A percentile compares a stretch with the other conserved stretches of the same genome.
These are phyloP conservation scores for Spergularia bocconei DNA, from an alignment of 148 eudicot genomes.

Conservation along the genomic window DNA sequence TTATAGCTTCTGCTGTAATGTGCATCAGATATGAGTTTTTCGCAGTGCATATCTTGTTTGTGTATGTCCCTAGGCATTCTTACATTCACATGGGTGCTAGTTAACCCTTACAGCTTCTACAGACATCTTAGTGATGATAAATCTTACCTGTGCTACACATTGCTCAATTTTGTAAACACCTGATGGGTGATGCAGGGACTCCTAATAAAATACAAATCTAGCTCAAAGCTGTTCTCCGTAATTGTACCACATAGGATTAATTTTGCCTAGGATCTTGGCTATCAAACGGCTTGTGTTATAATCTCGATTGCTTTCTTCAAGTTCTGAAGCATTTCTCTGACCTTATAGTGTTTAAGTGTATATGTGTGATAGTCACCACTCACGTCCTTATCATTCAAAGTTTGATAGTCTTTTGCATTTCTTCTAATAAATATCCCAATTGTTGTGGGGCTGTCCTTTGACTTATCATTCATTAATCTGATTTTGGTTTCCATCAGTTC, in stretches of 20 bases:
- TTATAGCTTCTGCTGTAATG: too few species aligned
- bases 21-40: not conserved
- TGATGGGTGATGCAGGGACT: not conserved
- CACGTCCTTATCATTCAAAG: not conserved
- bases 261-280: not conserved
- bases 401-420: not conserved
- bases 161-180: not conserved
- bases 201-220: not conserved
- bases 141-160: not conserved
- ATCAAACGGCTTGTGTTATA: too few species aligned
- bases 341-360: not conserved
- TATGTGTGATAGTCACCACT: not conserved
- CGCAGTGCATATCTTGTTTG: not conserved
- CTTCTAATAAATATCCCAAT: not conserved
- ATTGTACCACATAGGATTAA: not conserved
- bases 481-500: not conserved
- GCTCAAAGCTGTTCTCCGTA: not conserved
- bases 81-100: not conserved
- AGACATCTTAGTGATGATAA: not conserved
- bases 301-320: too few species aligned
- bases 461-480: not conserved
- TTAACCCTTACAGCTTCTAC: not conserved
- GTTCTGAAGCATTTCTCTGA: not conserved
- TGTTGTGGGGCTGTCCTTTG: not conserved
- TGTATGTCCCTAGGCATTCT: not conserved